Base-by-base conservation (phyloP, 2,329 filamentous ascomycete species). In the Zymoseptoria tritici region DNA sequence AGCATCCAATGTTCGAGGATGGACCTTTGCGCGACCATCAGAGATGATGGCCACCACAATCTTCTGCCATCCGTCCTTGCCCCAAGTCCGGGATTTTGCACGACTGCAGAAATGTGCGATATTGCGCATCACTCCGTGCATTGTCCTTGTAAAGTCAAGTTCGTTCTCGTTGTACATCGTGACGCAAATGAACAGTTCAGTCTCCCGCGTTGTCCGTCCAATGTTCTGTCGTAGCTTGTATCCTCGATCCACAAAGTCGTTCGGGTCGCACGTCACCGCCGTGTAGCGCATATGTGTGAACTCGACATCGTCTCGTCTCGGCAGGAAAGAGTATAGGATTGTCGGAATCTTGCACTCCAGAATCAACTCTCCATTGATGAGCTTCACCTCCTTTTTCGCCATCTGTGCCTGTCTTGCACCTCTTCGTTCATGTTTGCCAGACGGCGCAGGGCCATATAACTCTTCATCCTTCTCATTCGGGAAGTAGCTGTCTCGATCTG, bases 81-180 rank as follows among this genome's bases (percentile, higher is more conserved):
- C 95, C 94, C 94, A 99, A 0, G 92, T 97, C 60, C 94, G 85
- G 5, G 91, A 96, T 74, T 94, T 93, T 57, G 87, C 89, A 57
- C 94, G 87, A 20, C 88, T 91, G 79, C 94, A 99, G 76, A 99
- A 97, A 74, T 97, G 94, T 13, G 90, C 86, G 69, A 99, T 93
- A 73, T 99, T 99, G 74, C 95, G 91, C 90, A 99, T 96, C 59
- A 99, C 90, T 58, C 93, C 94, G 74, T 97, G 91, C 93, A 99
- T 97, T 0, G 94, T 99, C 53, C 94, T 85, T 6, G 94, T 97
- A 69, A 99, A 99, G 71, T 91, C 85, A 68, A 96, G 90, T 72
- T 97, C 94, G 75, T 97, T 90, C 76, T 99, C 94, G 75, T 99
- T 99, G 79, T 97, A 97, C 94, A 97, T 97, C 68, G 94, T 99